Conservation (phyloP, 208 protist species). For the Balamuthia mandrillaris region DNA sequence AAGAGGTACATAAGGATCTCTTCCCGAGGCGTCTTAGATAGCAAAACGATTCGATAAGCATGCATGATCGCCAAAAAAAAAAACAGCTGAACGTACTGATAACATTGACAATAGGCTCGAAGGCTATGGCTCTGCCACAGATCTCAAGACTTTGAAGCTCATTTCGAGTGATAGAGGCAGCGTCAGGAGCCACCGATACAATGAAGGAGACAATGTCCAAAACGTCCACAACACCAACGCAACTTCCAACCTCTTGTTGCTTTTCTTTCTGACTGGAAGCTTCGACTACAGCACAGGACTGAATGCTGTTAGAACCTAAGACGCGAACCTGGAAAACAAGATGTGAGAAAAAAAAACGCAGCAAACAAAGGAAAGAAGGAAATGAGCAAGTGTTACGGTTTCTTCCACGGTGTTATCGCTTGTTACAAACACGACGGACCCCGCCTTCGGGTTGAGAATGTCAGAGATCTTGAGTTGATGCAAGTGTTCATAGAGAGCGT, state of each 20-base stretch:
- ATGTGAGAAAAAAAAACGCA: not conserved
- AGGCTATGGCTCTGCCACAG: conserved; percentile 17
- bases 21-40: not conserved
- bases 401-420: conserved; percentile 18
- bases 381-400: not conserved
- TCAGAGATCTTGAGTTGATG: conserved; percentile 5
- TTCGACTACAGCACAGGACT: not conserved
- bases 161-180: not conserved
- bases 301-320: too few relatives aligned
- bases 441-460: not conserved
- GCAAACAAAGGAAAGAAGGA: not conserved
- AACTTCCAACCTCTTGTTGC: conserved; percentile 18
- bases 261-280: conserved; percentile 17
- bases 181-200: not conserved
- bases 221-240: conserved; percentile 36
- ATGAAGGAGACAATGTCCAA: conserved; percentile 32
- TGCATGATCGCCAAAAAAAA: not conserved
- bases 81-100: not conserved
- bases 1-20: conserved; percentile 32
- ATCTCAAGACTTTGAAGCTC: conserved; percentile 31
- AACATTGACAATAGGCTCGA: conserved; percentile 29
- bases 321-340: too few relatives aligned
- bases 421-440: not conserved
- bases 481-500: conserved; percentile 6
- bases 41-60: not conserved